Base-by-base conservation (phyloP, 306 rosid genomes). In the Amphicarpaea edgeworthii region DNA sequence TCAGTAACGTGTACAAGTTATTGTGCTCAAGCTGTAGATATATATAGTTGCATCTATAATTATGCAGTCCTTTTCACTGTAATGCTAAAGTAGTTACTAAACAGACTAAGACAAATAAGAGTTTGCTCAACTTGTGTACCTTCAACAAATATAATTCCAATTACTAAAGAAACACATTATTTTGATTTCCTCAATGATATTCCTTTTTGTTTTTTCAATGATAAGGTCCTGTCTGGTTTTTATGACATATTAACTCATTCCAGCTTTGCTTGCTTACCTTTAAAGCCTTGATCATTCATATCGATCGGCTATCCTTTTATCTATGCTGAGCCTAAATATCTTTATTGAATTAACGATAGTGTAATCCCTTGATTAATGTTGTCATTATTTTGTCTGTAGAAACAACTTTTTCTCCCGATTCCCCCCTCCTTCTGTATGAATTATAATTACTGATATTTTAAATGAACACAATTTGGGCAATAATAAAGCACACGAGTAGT, bases 31-130 rank as follows among this genome's bases (percentile, higher is more conserved):
- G 42, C 70, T 63, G 61, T 63, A 63, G 72, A 47, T 50, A 63
- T 38, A 62, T n/a, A 51, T 34, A 63, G 49, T 49, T 50, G 3
- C 41, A 28, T 63, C 49, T 47, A 64, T 64, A 63, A 75, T 75
- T 75, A 63, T 50, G 64, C 53, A 2, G 54, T 63, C 72, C 72
- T 50, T 75, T 64, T 75, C 79, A 63, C 50, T 70, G 15, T n/a
- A 51, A 63, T 49, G 15, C 55, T 23, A 57, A 40, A 54, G 24
- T 61, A 12, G 7, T 61, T 46, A 10, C 77, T 42, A 47, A 14
- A 51, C 64, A 34, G 46, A 62, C 28, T 0, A 34, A 70, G 20
- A 37, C 40, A 37, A 37, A 6, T 19, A 40, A 53, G 51, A 10
- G 15, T 38, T 54, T 38, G 23, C 65, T 21, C 49, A 38, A 21